Conservation (phyloP, 1,284 basidiomycete species). For the Leccinum huronense region DNA sequence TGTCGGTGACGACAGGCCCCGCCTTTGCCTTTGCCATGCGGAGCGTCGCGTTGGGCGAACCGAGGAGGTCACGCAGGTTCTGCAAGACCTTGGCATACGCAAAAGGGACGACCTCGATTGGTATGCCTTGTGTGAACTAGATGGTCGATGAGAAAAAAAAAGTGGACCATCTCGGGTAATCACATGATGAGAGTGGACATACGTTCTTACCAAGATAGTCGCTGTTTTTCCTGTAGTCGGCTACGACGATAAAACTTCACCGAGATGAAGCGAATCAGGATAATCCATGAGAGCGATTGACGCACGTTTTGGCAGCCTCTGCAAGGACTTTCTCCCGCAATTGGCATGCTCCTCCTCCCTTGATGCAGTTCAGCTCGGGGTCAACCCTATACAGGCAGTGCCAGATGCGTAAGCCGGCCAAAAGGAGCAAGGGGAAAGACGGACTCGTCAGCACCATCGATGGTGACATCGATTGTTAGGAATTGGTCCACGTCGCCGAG, state of each 20-base stretch:
- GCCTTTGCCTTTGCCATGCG: constrained; percentile 87
- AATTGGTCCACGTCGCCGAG: constrained; percentile 94
- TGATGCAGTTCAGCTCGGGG: constrained; percentile 87
- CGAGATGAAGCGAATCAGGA: constrained; percentile 7
- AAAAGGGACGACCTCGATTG: constrained; percentile 95
- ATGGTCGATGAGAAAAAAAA: not conserved
- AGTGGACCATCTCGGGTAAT: not conserved
- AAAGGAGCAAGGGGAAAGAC: constrained; percentile 44
- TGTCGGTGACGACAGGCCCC: constrained; percentile 94
- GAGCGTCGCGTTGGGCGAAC: constrained; percentile 64
- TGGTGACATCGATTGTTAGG: constrained; percentile 88
- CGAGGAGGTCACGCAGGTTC: constrained; percentile 62
- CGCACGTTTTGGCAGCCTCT: constrained; percentile 85
- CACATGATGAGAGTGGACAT: constrained; percentile 33
- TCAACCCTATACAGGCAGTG: constrained; percentile 66
- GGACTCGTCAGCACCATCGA: constrained; percentile 97
- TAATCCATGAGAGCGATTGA: not conserved
- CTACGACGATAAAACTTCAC: constrained; percentile 85
- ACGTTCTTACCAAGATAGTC: constrained; percentile 81
- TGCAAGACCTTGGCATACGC: constrained; percentile 87
- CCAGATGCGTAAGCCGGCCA: constrained; percentile 2
- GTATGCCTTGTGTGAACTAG: constrained; percentile 87
- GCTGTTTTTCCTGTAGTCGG: constrained; percentile 94
- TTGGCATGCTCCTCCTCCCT: constrained; percentile 97
- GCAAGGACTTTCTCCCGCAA: constrained; percentile 96